A percentile compares a stretch with the other conserved stretches of the same genome.
Conservation (phyloP, 441 rosid species). For the Macaranga tanarius region DNA sequence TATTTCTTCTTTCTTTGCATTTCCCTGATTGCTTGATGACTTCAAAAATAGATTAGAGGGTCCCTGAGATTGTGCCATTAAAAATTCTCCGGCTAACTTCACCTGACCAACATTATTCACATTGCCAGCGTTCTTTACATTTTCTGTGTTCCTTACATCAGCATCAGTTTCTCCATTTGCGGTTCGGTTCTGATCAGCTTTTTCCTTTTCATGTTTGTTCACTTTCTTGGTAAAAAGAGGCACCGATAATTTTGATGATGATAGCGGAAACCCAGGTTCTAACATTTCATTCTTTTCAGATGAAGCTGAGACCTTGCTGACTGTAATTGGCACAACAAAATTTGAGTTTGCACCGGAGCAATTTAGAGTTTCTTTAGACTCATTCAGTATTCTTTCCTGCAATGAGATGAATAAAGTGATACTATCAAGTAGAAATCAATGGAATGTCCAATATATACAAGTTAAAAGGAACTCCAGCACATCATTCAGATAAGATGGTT, state of each 20-base stretch:
- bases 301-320: constrained; percentile 30
- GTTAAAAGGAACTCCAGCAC: not conserved
- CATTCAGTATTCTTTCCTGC: constrained; percentile 75
- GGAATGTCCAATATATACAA: not conserved
- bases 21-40: constrained; percentile 34
- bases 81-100: constrained; percentile 16
- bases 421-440: not conserved
- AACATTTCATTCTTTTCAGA: constrained; percentile 35
- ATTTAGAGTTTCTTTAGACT: constrained; percentile 36
- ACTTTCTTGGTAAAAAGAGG: constrained; percentile 45
- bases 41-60: constrained; percentile 54
- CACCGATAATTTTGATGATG: constrained; percentile 36
- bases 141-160: constrained; percentile 18
- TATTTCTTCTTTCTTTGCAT: constrained; percentile 6
- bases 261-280: constrained; percentile 30
- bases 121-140: constrained; percentile 20
- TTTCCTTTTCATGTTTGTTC: constrained; percentile 36
- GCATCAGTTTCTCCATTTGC: constrained; percentile 7
- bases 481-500: constrained; percentile 6
- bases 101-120: not conserved
- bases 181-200: constrained; percentile 25
- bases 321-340: constrained; percentile 18
- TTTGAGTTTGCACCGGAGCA: constrained; percentile 23
- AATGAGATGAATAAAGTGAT: constrained; percentile 11
- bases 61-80: constrained; percentile 24